Base-by-base conservation (phyloP, 192 early-diverging fungal genomes). In the Chytriomyces sp. region DNA sequence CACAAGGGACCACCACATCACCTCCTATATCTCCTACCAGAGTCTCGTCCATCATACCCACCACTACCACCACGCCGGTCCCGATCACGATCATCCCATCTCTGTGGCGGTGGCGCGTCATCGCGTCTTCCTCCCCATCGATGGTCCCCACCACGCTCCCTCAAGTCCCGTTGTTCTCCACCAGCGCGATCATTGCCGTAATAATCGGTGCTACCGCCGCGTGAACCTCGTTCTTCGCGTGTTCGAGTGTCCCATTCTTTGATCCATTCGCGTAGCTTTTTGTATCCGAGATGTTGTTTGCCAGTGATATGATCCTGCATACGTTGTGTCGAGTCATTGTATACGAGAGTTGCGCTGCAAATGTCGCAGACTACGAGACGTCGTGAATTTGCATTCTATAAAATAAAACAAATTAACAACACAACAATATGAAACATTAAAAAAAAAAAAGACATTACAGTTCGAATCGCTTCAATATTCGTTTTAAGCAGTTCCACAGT, bases 281-380 rank as follows among this genome's bases (percentile, higher is more conserved):
- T 82, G 78, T 94, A 95, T 3, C 94, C 94, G 64, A 88, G 85
- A 79, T 95, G 94, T 79, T 95, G 94, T 77, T 94, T 94, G 45
- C 94, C 94, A 47, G 91, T 88, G 48, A 91, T 85, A 80, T 95
- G 94, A 45, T 93, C 92, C 72, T 92, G 92, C 78, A 93, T 83
- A 11, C 92, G 83, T 77, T 93, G 91, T n/a, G 92, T 87, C 20
- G 92, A 89, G 75, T 95, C 94, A 75, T 93, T 92, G 59, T 91
- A 89, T 49, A 95, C 94, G 67, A 95, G 80, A 50, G 93, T 92
- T 6, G 93, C 94, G 50, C 92, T 91, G 80, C 94, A 95, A 35
- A 95, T 91, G 66, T 92, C 89, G 78, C 94, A 95, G 24, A 95
- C 91, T 67, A 92, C 88, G 84, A 94, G 89, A 23, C 88, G 83